Evolutionary conservation across 345 rosid genomes (phyloP).

Genomic region (Citrus mangshanensis): DNA sequence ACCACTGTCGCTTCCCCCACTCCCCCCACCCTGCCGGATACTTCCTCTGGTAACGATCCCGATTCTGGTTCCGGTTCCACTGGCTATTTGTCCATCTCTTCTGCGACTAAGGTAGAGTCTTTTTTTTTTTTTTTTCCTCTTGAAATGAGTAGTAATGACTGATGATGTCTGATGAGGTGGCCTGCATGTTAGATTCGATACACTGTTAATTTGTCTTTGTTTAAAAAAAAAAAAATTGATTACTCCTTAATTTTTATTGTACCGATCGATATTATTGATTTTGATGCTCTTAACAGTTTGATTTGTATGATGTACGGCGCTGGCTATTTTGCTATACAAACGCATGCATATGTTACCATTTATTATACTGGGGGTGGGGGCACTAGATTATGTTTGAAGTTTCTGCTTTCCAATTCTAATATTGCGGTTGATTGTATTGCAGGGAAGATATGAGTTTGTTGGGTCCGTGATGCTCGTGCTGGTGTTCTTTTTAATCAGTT

Average conservation of each 20-base stretch:
- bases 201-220: neutral
- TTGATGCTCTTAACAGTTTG: neutral
- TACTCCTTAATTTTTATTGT: neutral
- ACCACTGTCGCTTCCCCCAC: constrained; percentile 8
- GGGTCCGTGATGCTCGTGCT: neutral
- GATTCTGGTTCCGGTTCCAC: constrained; percentile 13
- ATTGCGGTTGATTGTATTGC: neutral
- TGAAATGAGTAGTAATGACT: no score
- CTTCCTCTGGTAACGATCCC: constrained; percentile 6
- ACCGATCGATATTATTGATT: neutral
- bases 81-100: constrained; percentile 53
- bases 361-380: no score
- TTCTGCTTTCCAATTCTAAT: neutral
- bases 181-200: no score
- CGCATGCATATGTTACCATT: no score
- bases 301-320: neutral
- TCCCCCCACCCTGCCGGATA: constrained; percentile 27
- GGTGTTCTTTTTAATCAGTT: constrained; percentile 1
- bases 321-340: neutral
- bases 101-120: constrained; percentile 30
- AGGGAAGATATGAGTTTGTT: constrained; percentile 3
- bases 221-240: neutral
- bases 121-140: neutral
- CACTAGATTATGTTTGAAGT: no score
- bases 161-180: no score